Evolutionary conservation across 2,329 filamentous ascomycete genomes (phyloP), one percentile per base, ranked within the genome.

Genomic region (Hysterium pulicare): DNA sequence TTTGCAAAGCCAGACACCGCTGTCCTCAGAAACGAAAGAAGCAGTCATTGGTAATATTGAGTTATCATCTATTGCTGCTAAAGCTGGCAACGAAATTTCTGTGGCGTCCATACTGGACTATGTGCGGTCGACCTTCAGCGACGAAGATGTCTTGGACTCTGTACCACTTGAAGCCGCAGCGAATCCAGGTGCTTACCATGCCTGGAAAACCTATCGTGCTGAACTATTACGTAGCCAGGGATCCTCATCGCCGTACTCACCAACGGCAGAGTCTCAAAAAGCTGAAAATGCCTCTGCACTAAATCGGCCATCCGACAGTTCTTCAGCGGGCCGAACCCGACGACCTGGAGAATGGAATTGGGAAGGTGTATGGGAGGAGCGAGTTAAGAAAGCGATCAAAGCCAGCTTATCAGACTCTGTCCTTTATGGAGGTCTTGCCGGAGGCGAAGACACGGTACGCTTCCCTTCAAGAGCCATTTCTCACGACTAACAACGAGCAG

Each of bases 341-440:
- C 74, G 78, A 38, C 89, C 89, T 0, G 87, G 86, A 5, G 86
- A 95, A 56, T 97, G 91, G 91, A 95, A 95, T 61, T 97, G 91
- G 91, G 89, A 95, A 58, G 90, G 91, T 0, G 91, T 97, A 0
- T 98, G 91, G 91, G 87, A 94, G 62, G 85, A 90, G 50, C 79
- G 91, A 41, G 90, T 95, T 1, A 84, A 81, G 66, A 87, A 85
- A 64, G 86, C 86, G 15, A 80, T 96, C 33, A 79, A 84, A 38
- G 76, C 79, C 8, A 95, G 89, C 58, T 70, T 89, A 38, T 87
- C 87, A 1, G 91, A 97, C 53, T 73, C 82, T 2, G 83, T 88
- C 4, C 69, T 97, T 19, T 97, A 83, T 68, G 88, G 89, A 5
- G 76, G 75, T 45, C 71, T 73, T 4, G 75, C 76, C 33, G 69